Conservation (phyloP, 495 filamentous ascomycete species). For the Rostrohypoxylon terebratum region DNA sequence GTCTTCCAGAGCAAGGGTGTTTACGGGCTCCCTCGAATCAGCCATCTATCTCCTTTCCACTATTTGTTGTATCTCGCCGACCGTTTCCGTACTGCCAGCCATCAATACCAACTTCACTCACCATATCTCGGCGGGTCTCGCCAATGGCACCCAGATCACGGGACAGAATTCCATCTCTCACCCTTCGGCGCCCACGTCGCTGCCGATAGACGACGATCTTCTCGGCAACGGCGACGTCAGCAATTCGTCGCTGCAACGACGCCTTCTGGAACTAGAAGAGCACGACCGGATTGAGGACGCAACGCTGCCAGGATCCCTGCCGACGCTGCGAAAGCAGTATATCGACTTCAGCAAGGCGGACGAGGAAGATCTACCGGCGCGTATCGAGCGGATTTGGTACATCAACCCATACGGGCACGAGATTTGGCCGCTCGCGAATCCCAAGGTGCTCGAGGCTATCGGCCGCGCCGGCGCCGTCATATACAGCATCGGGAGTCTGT, state of each 20-base stretch:
- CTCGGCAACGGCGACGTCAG: conserved; percentile 29
- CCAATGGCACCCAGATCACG: conserved; percentile 80
- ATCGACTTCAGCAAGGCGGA: conserved; percentile 80
- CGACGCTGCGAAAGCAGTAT: conserved; percentile 80
- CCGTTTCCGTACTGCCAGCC: conserved; percentile 83
- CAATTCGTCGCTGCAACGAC: conserved; percentile 40
- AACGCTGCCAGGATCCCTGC: conserved; percentile 85
- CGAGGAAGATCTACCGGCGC: conserved; percentile 74
- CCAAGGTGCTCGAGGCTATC: conserved; percentile 77
- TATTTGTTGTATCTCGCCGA: conserved; percentile 80
- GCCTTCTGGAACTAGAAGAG: conserved; percentile 54
- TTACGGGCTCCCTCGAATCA: conserved; percentile 83
- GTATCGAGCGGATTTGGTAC: conserved; percentile 91
- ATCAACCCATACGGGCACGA: conserved; percentile 96
- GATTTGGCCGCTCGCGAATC: conserved; percentile 83
- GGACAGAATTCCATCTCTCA: conserved; percentile 95
- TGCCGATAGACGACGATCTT: conserved; percentile 57
- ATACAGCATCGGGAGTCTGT: conserved; percentile 91
- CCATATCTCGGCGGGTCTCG: conserved; percentile 87
- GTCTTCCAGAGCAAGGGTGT: conserved; percentile 74
- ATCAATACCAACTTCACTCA: conserved; percentile 95
- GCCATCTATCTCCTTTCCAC: conserved; percentile 84
- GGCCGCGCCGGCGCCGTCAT: conserved; percentile 73
- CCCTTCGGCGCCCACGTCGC: conserved; percentile 69
- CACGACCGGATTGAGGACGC: conserved; percentile 79